phyloP scores from a whole-genome alignment of 176 grass and related monocot genomes.

The Oryza longistaminata region DNA sequence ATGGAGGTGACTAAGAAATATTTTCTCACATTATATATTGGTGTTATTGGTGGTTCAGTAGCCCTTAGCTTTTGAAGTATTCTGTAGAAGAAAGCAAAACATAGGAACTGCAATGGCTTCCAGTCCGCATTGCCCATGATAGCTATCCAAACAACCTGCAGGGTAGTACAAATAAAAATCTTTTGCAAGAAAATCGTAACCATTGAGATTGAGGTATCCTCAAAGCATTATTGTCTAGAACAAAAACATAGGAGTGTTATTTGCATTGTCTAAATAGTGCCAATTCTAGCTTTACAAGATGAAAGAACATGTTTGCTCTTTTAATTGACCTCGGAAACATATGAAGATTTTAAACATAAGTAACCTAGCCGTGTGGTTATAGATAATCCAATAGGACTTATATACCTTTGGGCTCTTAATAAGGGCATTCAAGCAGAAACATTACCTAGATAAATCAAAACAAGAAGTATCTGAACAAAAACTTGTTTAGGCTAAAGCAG shows the following conservation, averaged over 20 bases:
- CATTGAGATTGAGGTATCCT: background rate
- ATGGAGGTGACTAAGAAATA: slow-evolving; percentile 12
- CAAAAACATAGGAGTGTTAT: background rate
- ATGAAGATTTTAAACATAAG: background rate
- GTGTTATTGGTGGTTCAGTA: slow-evolving; percentile 77
- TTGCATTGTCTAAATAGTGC: background rate
- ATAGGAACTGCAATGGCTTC: slow-evolving; percentile 96
- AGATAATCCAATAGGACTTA: background rate
- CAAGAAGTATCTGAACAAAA: background rate
- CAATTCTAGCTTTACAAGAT: background rate
- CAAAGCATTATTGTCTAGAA: slow-evolving; percentile 10
- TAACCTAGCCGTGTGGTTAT: background rate
- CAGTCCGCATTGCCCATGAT: slow-evolving; percentile 69
- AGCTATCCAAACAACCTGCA: slow-evolving; percentile 81
- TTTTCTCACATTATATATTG: slow-evolving; percentile 79
- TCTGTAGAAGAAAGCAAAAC: slow-evolving; percentile 92
- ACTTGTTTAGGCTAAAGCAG: background rate
- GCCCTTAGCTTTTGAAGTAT: slow-evolving; percentile 88
- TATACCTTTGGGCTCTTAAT: background rate
- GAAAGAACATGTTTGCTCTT: background rate
- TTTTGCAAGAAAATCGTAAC: slow-evolving; percentile 16
- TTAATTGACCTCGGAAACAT: background rate
- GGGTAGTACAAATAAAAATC: slow-evolving; percentile 34
- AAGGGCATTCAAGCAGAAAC: background rate
- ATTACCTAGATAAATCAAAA: slow-evolving; percentile 1